A percentile compares a stretch with the other conserved stretches of the same genome.
Evolutionary conservation across 345 rosid species (phyloP).

Genomic region (Citrus inodora): DNA sequence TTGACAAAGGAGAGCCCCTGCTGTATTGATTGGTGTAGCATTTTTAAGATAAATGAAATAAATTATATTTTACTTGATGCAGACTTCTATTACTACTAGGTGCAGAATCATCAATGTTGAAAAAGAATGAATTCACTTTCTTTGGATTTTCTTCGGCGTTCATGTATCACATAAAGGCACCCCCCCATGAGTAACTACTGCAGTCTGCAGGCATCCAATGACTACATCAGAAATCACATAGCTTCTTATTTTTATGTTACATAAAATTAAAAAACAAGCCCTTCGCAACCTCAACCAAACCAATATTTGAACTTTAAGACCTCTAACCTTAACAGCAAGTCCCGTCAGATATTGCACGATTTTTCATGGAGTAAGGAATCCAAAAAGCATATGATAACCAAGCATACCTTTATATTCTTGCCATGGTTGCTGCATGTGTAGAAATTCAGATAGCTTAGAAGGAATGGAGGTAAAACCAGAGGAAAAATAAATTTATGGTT

Average conservation of each 20-base stretch:
- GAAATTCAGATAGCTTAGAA: not conserved
- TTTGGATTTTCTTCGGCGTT: slow-evolving; percentile 4
- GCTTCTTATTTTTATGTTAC: not conserved
- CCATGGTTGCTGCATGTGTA: not conserved
- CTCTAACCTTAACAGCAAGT: not conserved
- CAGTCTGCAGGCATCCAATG: not conserved
- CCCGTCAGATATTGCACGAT: not conserved
- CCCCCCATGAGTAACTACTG: not conserved
- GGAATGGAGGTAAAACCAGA: not conserved
- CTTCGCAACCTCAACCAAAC: not conserved
- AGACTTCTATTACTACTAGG: not conserved
- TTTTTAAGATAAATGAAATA: not conserved
- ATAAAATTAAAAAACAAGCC: not conserved
- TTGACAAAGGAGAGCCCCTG: not conserved
- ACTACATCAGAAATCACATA: not conserved
- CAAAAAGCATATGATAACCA: not conserved
- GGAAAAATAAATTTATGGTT: not conserved
- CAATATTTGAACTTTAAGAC: not conserved
- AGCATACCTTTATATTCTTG: not conserved
- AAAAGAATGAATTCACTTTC: not conserved
- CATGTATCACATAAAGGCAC: not conserved
- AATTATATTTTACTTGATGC: not conserved
- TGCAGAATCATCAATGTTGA: not conserved
- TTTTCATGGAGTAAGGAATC: not conserved
- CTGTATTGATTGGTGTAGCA: not conserved